phyloP scores from a whole-genome alignment of 306 rosid species.

The Parietaria judaica region DNA sequence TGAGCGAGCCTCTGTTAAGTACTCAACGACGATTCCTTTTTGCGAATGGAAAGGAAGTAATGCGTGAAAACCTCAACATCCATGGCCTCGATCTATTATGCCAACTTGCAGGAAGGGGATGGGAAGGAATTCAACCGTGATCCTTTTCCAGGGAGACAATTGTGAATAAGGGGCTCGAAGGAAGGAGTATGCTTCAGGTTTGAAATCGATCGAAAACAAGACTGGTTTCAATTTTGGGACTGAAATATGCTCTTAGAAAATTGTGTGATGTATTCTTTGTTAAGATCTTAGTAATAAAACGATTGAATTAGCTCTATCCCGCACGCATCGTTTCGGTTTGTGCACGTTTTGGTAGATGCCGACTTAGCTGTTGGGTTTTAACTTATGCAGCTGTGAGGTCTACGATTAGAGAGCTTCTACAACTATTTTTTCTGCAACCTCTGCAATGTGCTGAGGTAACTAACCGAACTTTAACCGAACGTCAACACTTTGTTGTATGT shows the following conservation, averaged over 20 bases:
- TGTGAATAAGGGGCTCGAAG: slow-evolving; percentile 6
- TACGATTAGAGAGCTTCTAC: slow-evolving; percentile 35
- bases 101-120: background rate
- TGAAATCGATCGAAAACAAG: slow-evolving; percentile 28
- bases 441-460: slow-evolving; percentile 52
- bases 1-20: background rate
- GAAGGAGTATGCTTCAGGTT: slow-evolving; percentile 34
- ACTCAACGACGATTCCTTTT: no score
- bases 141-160: slow-evolving; percentile 15
- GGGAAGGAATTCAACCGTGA: no score
- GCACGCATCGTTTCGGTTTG: slow-evolving; percentile 5
- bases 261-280: slow-evolving; percentile 23
- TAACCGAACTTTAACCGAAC: slow-evolving; percentile 32
- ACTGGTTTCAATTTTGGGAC: slow-evolving; percentile 19
- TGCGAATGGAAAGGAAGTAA: background rate
- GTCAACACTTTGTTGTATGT: background rate
- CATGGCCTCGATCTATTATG: background rate
- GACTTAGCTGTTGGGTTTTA: slow-evolving; percentile 28
- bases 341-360: slow-evolving; percentile 22
- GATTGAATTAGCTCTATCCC: slow-evolving; percentile 12
- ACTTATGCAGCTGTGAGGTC: slow-evolving; percentile 42
- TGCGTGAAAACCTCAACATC: background rate
- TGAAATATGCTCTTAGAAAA: slow-evolving; percentile 2
- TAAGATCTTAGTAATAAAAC: slow-evolving; percentile 11
- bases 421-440: slow-evolving; percentile 16